Percentiles rank a stretch among this genome's conserved stretches.
These are phyloP conservation scores for Solanum peruvianum DNA, from an alignment of 257 asterid species.

Conservation along the genomic window DNA sequence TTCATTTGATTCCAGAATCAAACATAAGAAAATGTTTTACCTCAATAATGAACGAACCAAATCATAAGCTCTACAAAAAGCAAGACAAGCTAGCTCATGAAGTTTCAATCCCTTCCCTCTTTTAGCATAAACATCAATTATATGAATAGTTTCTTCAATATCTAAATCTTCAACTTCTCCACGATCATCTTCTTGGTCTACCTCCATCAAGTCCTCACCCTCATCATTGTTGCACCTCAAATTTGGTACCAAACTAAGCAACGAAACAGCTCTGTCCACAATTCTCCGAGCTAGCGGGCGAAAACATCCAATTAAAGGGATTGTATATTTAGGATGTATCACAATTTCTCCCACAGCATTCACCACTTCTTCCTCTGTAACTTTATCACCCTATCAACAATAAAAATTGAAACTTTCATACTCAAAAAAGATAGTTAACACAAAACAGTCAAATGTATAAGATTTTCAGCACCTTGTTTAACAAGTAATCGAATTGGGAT, in stretches of 20 bases:
- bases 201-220: constrained; percentile 16
- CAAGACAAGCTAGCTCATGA: constrained; percentile 83
- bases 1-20: background rate
- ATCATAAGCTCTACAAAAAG: constrained; percentile 68
- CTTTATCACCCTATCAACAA: constrained; percentile 41
- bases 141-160: constrained; percentile 17
- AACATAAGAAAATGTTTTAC: constrained; percentile 21
- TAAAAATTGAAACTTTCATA: background rate
- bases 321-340: constrained; percentile 74
- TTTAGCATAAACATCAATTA: constrained; percentile 42
- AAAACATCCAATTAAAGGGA: constrained; percentile 77
- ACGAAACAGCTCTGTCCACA: constrained; percentile 35
- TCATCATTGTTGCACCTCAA: constrained; percentile 36
- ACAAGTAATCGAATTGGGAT: constrained; percentile 27
- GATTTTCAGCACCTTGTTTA: constrained; percentile 41
- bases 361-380: constrained; percentile 67
- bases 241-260: constrained; percentile 52
- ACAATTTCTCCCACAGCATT: constrained; percentile 50
- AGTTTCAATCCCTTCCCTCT: constrained; percentile 56
- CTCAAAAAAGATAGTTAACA: background rate
- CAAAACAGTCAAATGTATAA: background rate
- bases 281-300: constrained; percentile 58
- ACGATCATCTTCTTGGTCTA: constrained; percentile 38
- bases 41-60: constrained; percentile 53
- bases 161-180: constrained; percentile 34